Conservation (phyloP, 2,329 filamentous ascomycete species). For the Ascochyta koolunga region DNA sequence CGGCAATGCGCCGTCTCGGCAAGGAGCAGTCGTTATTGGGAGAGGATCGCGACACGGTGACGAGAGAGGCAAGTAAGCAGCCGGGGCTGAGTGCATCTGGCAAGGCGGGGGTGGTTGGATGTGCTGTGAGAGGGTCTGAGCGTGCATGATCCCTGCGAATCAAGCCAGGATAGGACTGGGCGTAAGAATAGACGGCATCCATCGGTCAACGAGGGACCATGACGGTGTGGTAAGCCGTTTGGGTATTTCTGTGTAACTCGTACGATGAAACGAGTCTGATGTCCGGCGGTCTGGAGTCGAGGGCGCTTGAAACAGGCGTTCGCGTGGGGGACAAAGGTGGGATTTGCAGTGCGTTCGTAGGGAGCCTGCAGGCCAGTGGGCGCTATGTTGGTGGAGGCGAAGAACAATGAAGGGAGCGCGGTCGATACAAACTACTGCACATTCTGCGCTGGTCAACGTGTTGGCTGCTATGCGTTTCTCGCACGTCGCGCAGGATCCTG, state of each 20-base stretch:
- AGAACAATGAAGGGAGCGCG: too few species aligned
- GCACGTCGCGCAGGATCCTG: not conserved
- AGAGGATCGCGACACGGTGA: conserved; percentile 5
- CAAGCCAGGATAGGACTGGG: conserved; percentile 10
- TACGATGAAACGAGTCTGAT: conserved; percentile 9
- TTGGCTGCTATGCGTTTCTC: not conserved
- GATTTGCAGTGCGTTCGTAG: not conserved
- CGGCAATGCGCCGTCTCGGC: conserved; percentile 15
- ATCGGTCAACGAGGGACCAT: conserved; percentile 22
- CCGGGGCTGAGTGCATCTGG: conserved; percentile 35
- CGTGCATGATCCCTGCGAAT: conserved; percentile 22
- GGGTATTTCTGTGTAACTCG: conserved; percentile 11
- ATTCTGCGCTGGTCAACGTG: too few species aligned
- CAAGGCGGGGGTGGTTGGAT: conserved; percentile 22
- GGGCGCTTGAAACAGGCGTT: conserved; percentile 20
- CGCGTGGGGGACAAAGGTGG: conserved; percentile 17
- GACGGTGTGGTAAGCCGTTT: conserved; percentile 21
- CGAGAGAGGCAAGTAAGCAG: conserved; percentile 19
- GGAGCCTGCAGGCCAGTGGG: not conserved
- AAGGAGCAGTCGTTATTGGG: conserved; percentile 13
- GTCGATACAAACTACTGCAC: too few species aligned
- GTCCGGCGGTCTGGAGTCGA: conserved; percentile 17
- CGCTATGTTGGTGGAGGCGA: not conserved
- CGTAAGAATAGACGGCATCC: conserved; percentile 25
- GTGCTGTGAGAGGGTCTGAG: conserved; percentile 19